Percentiles rank a stretch among this genome's conserved stretches.
These are phyloP conservation scores for Camelina laxa DNA, from an alignment of 345 rosid species.

Conservation along the genomic window DNA sequence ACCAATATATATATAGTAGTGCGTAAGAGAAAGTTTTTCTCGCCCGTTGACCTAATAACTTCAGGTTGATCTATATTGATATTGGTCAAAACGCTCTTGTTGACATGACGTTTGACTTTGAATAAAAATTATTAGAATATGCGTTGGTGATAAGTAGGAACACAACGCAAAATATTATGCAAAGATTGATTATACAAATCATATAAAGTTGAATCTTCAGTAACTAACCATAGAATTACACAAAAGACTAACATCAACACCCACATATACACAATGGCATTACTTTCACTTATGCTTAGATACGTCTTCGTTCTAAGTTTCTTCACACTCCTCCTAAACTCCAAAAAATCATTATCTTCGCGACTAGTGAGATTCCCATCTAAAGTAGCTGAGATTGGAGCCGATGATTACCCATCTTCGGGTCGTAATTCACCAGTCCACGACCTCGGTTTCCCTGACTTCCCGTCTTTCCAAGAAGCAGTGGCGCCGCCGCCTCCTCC, in stretches of 20 bases:
- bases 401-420: constrained; percentile 46
- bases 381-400: constrained; percentile 29
- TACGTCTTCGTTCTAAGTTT: constrained; percentile 22
- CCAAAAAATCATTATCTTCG: constrained; percentile 23
- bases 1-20: background rate
- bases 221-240: background rate
- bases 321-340: constrained; percentile 24
- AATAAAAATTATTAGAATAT: constrained; percentile 19
- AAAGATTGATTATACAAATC: constrained; percentile 14
- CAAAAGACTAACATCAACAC: background rate
- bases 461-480: constrained; percentile 37
- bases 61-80: background rate
- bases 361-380: constrained; percentile 24
- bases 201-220: constrained; percentile 30
- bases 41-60: constrained; percentile 14
- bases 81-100: constrained; percentile 32
- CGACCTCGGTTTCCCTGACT: constrained; percentile 38
- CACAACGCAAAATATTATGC: constrained; percentile 37
- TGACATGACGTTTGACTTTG: constrained; percentile 42
- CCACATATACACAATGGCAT: constrained; percentile 21
- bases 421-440: constrained; percentile 41
- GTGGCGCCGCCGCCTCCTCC: constrained; percentile 22
- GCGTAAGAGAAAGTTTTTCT: background rate
- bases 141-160: constrained; percentile 44
- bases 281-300: constrained; percentile 28